Conservation (phyloP, 2,329 filamentous ascomycete genomes). For the Claviceps quebecensis region DNA sequence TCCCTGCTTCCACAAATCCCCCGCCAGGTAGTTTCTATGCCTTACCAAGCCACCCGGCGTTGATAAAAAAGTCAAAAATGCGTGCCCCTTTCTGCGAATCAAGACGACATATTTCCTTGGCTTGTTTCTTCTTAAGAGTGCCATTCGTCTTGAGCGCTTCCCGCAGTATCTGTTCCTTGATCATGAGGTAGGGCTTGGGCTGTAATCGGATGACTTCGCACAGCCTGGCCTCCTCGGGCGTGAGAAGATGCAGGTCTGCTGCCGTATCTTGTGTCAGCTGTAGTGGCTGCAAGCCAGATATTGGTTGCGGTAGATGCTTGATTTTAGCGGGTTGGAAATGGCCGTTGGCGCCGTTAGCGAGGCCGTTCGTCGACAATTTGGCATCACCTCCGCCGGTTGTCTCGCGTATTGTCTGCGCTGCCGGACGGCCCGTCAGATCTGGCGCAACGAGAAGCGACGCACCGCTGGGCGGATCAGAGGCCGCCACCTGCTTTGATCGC, state of each 20-base stretch:
- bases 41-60: constrained; percentile 83
- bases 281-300: constrained; percentile 49
- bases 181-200: constrained; percentile 87
- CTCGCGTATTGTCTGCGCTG: constrained; percentile 20
- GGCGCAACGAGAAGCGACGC: constrained; percentile 65
- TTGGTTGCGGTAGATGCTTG: constrained; percentile 39
- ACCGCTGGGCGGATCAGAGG: constrained; percentile 57
- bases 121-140: constrained; percentile 83
- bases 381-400: constrained; percentile 33
- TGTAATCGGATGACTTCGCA: constrained; percentile 75
- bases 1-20: not conserved
- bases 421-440: constrained; percentile 53
- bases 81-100: constrained; percentile 74
- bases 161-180: constrained; percentile 85
- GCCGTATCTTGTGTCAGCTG: constrained; percentile 61
- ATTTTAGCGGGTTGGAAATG: constrained; percentile 24
- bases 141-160: constrained; percentile 85
- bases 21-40: constrained; percentile 31
- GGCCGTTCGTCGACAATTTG: constrained; percentile 40
- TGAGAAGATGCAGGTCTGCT: constrained; percentile 73
- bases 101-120: constrained; percentile 69
- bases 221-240: constrained; percentile 69
- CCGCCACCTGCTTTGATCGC: constrained; percentile 51
- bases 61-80: constrained; percentile 90
- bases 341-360: constrained; percentile 29